Evolutionary conservation across 208 protist species (phyloP), one percentile per base, ranked within the genome.

Genomic region (Leishmania turanica): DNA sequence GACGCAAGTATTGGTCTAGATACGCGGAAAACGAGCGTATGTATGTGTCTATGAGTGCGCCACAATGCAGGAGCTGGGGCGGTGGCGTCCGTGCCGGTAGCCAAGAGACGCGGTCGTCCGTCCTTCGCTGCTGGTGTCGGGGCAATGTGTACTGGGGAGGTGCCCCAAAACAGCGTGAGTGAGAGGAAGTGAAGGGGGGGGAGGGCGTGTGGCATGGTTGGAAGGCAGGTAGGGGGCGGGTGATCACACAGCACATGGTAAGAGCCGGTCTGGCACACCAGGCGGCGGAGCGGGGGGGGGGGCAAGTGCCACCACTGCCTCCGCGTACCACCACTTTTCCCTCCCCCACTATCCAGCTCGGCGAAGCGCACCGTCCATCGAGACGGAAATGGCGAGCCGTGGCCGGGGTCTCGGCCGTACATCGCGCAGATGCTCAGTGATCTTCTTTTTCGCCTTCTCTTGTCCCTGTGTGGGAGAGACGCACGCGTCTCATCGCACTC

Each of bases 31-130:
- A 37, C 9, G 17, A 34, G 34, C 60, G 13, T 75, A 31, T 75
- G 49, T 75, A 21, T 76, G 47, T 76, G 72, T 62, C 51, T 76
- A 47, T 76, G 72, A 42, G 72, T 76, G 72, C 21, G 51, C 21
- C 19, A 45, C 27, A 34, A 51, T 51, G 45, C 69, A 53, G 24
- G 1, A 11, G 4, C 6, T 53, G 45, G n/a, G 45, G 69, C 24
- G 69, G 69, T 73, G 69, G 17, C 45, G 21, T 54, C 45, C 13
- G 37, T 73, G 27, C 0, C 45, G 42, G 42, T 31, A 53, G 68
- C 45, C 24, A 49, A 53, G 42, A 37, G 42, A 17, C 37, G 27
- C 19, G 5, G 24, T 37, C 31, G 34, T n/a, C 45, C 27, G 69
- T 31, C 42, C 45, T 17, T 34, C 45, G 69, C 24, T 73, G 69